Evolutionary conservation across 2,329 filamentous ascomycete genomes (phyloP), one percentile per base, ranked within the genome.

Genomic region (Ceratocystis ficicola): DNA sequence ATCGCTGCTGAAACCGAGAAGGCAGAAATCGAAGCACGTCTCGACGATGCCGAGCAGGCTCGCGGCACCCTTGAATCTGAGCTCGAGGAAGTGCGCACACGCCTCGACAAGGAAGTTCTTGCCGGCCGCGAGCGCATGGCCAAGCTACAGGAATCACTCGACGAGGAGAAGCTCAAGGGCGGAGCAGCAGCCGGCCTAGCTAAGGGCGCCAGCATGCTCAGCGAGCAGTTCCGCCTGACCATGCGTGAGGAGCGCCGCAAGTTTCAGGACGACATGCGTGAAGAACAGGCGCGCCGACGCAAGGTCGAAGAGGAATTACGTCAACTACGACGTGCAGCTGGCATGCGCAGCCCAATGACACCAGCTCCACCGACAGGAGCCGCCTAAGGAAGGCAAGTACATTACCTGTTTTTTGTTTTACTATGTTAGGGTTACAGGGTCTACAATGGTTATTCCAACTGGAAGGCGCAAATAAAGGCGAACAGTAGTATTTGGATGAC

Each of bases 161-260:
- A 83, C 65, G 73, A 73, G 44, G 79, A 81, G 73, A 74, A 65
- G 75, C 82, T 68, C 79, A 44, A 44, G 36, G 65, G 76, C 74
- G 71, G 71, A 17, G 71, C 72, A 5, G 74, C 72, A 1, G 74
- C 72, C 17, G 73, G 73, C 17, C 71, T 73, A 2, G 72, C 71
- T 5, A 73, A 74, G 64, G 80, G 80, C 1, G 80, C 80, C 12
- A 76, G 76, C 7, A 77, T 82, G 76, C 75, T 83, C 69, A 83
- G 80, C 71, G 80, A 83, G 73, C 80, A 82, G 73, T 83, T 83
- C 74, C 73, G 80, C 61, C 74, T 77, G 6, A 81, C 79, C 25
- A 82, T 83, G 80, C 78, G 80, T 70, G 80, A 81, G 71, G 80
- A 83, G 74, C 77, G 80, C 69, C 81, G 77, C 75, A 81, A 78